phyloP scores from a whole-genome alignment of 805 yeast species.

The Starmera quercuum region DNA sequence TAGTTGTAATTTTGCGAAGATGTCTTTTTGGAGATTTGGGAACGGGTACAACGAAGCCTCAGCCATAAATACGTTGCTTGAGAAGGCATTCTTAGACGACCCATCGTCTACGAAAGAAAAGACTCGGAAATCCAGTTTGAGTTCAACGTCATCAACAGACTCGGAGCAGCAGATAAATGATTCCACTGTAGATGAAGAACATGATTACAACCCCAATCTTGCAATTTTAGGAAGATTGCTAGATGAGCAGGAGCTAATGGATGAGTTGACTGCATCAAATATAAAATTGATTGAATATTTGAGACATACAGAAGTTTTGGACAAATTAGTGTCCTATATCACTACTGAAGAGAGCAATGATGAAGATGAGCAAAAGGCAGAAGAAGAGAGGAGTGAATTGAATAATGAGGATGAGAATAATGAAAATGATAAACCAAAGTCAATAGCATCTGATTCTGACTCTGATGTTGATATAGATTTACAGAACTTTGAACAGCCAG shows the following conservation, averaged over 20 bases:
- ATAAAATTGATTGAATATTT: conserved; percentile 71
- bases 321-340: conserved; percentile 60
- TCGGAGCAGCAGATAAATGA: conserved; percentile 18
- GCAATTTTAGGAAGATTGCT: conserved; percentile 48
- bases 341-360: conserved; percentile 30
- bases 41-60: conserved; percentile 50
- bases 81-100: conserved; percentile 29
- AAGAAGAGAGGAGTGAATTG: conserved; percentile 6
- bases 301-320: conserved; percentile 68
- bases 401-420: conserved; percentile 14
- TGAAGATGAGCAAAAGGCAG: conserved; percentile 10
- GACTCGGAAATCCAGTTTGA: background rate
- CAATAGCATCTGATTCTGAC: conserved; percentile 23
- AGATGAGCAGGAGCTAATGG: conserved; percentile 68
- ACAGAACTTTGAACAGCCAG: conserved; percentile 21
- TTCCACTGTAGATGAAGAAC: conserved; percentile 22
- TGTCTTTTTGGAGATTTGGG: conserved; percentile 53
- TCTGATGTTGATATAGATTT: conserved; percentile 20
- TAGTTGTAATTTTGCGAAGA: too few species aligned
- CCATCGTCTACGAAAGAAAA: too few species aligned
- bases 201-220: conserved; percentile 32
- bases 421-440: conserved; percentile 15
- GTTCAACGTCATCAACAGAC: conserved; percentile 11
- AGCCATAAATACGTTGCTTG: conserved; percentile 41
- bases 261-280: conserved; percentile 66